Evolutionary conservation across 2,329 filamentous ascomycete genomes (phyloP), one percentile per base, ranked within the genome.

Genomic region (Aspergillus chevalieri): DNA sequence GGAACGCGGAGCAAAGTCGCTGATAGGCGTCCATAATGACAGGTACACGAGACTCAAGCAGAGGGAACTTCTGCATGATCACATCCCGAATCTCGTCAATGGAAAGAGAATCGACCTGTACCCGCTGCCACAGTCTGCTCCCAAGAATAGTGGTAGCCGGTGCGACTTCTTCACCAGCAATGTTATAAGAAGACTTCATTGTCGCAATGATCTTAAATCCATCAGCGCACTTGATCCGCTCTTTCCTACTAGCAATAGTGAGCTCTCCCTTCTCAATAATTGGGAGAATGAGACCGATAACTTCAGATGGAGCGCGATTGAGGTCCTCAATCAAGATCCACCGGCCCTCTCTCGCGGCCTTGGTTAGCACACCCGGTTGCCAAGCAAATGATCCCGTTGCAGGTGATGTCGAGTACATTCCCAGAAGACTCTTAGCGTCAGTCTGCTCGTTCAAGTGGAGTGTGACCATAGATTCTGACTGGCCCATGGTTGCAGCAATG

Each of bases 251-350:
- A 0, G 93, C 89, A 26, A 98, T 90, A 3, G 94, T 77, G 12
- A 98, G 79, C 66, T 96, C 89, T n/a, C 89, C 84, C 52, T 87
- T 83, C 70, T 98, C 93, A 52, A 98, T 91, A 7, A 98, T 78
- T 8, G 94, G 93, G 22, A 98, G 77, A 24, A 99, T 80, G 12
- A 91, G 90, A 65, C 92, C 95, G 67, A 98, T 84, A 44, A 98
- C 88, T 69, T 98, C 93, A 57, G 89, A 92, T 4, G 94, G 93
- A 9, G 93, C 93, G 54, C 92, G 84, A 65, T 98, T 91, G 38
- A 99, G 78, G 68, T 99, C 94, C 69, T 99, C 94, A 51, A 99
- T 94, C 56, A 98, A 77, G 6, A 98, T 87, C 94, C 93, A 98
- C 62, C 92, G 81, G 14, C 93, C 94, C 74, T 98, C 92, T 63